These are phyloP conservation scores for Teratosphaeria gauchensis DNA, from an alignment of 2,329 filamentous ascomycete genomes.

Conservation along the genomic window DNA sequence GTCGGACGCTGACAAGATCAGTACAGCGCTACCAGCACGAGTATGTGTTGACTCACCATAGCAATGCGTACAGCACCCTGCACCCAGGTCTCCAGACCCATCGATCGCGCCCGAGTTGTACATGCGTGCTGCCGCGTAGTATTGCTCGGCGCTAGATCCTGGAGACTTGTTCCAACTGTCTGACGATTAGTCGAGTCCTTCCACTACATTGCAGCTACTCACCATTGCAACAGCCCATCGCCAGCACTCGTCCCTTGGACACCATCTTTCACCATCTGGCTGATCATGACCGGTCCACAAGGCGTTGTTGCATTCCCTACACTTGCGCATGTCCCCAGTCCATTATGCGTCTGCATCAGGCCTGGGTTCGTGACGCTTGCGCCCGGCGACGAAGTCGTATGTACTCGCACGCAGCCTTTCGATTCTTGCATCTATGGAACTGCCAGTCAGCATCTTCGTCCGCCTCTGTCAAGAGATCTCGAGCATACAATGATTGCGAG, in stretches of 20 bases:
- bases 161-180: constrained; percentile 13
- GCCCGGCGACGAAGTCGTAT: constrained; percentile 28
- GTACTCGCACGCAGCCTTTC: constrained; percentile 36
- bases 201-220: constrained; percentile 14
- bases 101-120: constrained; percentile 41
- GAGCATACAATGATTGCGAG: neutral
- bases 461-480: too few relatives aligned
- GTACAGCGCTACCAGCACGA: neutral
- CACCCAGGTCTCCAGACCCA: constrained; percentile 21
- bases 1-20: constrained; percentile 26
- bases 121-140: constrained; percentile 38
- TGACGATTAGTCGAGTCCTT: neutral
- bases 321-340: constrained; percentile 29
- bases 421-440: constrained; percentile 33
- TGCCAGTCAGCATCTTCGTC: too few relatives aligned
- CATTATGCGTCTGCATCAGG: constrained; percentile 37
- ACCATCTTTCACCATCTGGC: constrained; percentile 35
- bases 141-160: constrained; percentile 26
- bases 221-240: constrained; percentile 33
- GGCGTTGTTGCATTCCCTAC: constrained; percentile 18
- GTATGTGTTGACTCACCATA: constrained; percentile 29
- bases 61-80: constrained; percentile 41
- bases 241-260: constrained; percentile 31
- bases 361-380: constrained; percentile 33
- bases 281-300: constrained; percentile 28